A percentile compares a stretch with the other conserved stretches of the same genome.
These are phyloP conservation scores for Phytophthora foliorum DNA, from an alignment of 352 stramenopile species.

Conservation along the genomic window DNA sequence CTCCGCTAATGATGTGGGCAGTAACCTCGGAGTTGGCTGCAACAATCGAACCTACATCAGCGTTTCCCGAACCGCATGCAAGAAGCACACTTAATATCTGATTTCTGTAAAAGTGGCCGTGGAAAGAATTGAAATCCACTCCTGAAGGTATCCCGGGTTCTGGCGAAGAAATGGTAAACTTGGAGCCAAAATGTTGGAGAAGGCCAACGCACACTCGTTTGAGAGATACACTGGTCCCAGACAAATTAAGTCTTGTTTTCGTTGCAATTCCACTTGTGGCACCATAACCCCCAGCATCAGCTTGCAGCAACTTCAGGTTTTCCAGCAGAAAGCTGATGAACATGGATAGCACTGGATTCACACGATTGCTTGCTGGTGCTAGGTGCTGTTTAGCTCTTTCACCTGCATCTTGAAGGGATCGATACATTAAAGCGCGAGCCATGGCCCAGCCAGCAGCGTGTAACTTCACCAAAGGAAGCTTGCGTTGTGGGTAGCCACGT, in stretches of 20 bases:
- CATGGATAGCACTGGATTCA: constrained; percentile 64
- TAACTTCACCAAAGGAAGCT: constrained; percentile 80
- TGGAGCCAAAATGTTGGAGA: constrained; percentile 64
- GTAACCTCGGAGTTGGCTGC: constrained; percentile 65
- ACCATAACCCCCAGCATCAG: constrained; percentile 3
- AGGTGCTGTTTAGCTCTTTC: constrained; percentile 24
- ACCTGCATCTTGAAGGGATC: constrained; percentile 54
- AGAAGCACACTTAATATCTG: constrained; percentile 84
- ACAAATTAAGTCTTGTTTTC: background rate
- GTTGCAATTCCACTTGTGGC: background rate
- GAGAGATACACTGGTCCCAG: constrained; percentile 52
- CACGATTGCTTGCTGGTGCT: constrained; percentile 6
- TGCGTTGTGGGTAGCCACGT: constrained; percentile 51
- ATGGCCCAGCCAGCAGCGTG: constrained; percentile 85
- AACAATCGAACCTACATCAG: constrained; percentile 71
- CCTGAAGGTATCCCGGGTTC: background rate
- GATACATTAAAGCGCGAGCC: constrained; percentile 83
- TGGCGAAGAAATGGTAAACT: constrained; percentile 16
- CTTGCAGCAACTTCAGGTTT: constrained; percentile 57
- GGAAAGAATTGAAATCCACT: constrained; percentile 31
- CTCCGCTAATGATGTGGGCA: constrained; percentile 67
- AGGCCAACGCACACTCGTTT: constrained; percentile 76
- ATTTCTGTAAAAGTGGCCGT: constrained; percentile 78
- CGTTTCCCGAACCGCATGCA: constrained; percentile 70
- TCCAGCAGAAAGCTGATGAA: constrained; percentile 74